These are phyloP conservation scores for Metschnikowia gruessii DNA, from an alignment of 805 yeast genomes.

Conservation along the genomic window DNA sequence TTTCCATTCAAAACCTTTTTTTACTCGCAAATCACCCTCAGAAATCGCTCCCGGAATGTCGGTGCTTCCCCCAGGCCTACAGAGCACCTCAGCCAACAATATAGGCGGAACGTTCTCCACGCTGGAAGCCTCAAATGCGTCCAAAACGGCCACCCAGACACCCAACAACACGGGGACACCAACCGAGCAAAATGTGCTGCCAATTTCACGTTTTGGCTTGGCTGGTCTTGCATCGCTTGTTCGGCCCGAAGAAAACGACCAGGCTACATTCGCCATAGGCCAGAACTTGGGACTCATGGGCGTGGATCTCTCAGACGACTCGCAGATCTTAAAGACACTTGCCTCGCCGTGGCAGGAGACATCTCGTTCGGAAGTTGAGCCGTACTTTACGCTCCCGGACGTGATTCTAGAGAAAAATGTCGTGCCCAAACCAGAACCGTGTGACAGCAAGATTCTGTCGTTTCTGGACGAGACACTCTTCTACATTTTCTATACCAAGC, in stretches of 20 bases:
- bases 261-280: slow-evolving; percentile 68
- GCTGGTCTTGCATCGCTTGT: slow-evolving; percentile 60
- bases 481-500: slow-evolving; percentile 89
- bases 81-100: slow-evolving; percentile 3
- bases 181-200: slow-evolving; percentile 23
- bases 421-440: slow-evolving; percentile 40
- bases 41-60: slow-evolving; percentile 5
- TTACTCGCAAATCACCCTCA: not conserved
- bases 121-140: not conserved
- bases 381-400: slow-evolving; percentile 65
- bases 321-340: slow-evolving; percentile 59
- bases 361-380: slow-evolving; percentile 85
- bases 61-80: slow-evolving; percentile 21
- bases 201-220: slow-evolving; percentile 64
- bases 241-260: slow-evolving; percentile 60
- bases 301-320: slow-evolving; percentile 49
- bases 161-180: slow-evolving; percentile 3
- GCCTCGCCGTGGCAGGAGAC: slow-evolving; percentile 97
- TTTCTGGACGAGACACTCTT: slow-evolving; percentile 91
- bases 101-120: not conserved
- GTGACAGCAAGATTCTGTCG: slow-evolving; percentile 50
- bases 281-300: slow-evolving; percentile 70
- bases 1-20: no score
- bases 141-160: not conserved
- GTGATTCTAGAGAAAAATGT: slow-evolving; percentile 32